Evolutionary conservation across 2,329 filamentous ascomycete species (phyloP).

Genomic region (Chrysosporium keratinophilum): DNA sequence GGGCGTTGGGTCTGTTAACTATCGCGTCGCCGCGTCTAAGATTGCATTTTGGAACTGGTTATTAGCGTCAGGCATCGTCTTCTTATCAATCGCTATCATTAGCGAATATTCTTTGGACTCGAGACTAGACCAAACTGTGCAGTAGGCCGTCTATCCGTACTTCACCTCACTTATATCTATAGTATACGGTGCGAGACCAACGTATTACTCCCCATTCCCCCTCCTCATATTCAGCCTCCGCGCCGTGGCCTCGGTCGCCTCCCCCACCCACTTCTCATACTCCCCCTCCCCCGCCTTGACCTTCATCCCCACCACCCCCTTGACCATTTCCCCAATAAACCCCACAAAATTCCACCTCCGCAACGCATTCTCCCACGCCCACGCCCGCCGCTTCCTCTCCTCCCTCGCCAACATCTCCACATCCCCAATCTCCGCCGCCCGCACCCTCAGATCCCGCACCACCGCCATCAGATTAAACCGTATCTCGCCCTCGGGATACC

Average conservation of each 20-base stretch:
- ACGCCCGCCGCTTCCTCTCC: constrained; percentile 71
- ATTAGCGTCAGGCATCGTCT: too few species aligned
- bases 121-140: too few species aligned
- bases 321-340: constrained; percentile 81
- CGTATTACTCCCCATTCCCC: constrained; percentile 4
- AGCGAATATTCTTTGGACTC: too few species aligned
- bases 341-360: constrained; percentile 91
- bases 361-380: constrained; percentile 92
- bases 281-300: constrained; percentile 53
- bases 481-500: constrained; percentile 81
- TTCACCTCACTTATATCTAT: too few species aligned
- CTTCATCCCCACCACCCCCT: constrained; percentile 70
- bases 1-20: too few species aligned
- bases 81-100: too few species aligned
- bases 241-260: constrained; percentile 41
- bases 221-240: constrained; percentile 30
- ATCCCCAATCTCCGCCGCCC: constrained; percentile 74
- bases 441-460: constrained; percentile 68
- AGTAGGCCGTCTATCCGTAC: too few species aligned
- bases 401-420: constrained; percentile 65
- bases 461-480: constrained; percentile 93
- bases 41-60: too few species aligned
- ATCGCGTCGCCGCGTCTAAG: too few species aligned
- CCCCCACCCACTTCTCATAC: constrained; percentile 75
- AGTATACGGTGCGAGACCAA: too few species aligned